phyloP scores from a whole-genome alignment of 192 early-diverging fungal genomes.

The Globomyces pollinis-pini region DNA sequence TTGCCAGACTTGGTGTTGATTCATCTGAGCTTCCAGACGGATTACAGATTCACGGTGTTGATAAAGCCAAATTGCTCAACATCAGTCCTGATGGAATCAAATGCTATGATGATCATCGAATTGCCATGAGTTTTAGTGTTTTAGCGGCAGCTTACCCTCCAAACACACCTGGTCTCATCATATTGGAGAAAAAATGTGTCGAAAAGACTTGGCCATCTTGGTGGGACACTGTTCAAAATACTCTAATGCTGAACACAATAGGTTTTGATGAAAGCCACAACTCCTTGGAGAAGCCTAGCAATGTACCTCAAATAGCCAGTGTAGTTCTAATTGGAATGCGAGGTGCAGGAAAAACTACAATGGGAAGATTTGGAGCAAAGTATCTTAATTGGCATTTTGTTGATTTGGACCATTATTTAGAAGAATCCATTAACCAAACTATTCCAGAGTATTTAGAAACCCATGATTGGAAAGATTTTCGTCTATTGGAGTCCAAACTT shows the following conservation, averaged over 20 bases:
- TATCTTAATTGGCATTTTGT: conserved; percentile 65
- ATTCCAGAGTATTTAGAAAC: conserved; percentile 72
- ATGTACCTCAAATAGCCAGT: conserved; percentile 37
- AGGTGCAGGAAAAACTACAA: conserved; percentile 88
- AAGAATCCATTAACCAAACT: conserved; percentile 55
- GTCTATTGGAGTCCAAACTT: conserved; percentile 64
- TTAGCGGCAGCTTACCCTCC: conserved; percentile 65
- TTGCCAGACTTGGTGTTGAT: conserved; percentile 79
- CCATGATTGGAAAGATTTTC: conserved; percentile 82
- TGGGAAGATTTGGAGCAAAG: conserved; percentile 67
- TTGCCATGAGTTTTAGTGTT: conserved; percentile 94
- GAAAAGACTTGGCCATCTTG: conserved; percentile 99
- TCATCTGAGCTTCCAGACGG: conserved; percentile 82
- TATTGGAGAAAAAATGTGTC: conserved; percentile 93
- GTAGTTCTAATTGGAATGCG: conserved; percentile 98
- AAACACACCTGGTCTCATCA: conserved; percentile 29
- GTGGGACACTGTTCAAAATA: conserved; percentile 91
- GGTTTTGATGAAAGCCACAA: conserved; percentile 40
- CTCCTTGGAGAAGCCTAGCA: conserved; percentile 2
- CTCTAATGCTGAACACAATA: conserved; percentile 53
- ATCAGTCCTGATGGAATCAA: conserved; percentile 62
- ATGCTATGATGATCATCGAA: conserved; percentile 96
- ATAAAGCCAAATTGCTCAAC: conserved; percentile 35
- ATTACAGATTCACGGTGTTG: conserved; percentile 71
- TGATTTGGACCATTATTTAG: conserved; percentile 83